Conservation (phyloP, 2,329 filamentous ascomycete genomes). For the Phaeosphaeria sp. region DNA sequence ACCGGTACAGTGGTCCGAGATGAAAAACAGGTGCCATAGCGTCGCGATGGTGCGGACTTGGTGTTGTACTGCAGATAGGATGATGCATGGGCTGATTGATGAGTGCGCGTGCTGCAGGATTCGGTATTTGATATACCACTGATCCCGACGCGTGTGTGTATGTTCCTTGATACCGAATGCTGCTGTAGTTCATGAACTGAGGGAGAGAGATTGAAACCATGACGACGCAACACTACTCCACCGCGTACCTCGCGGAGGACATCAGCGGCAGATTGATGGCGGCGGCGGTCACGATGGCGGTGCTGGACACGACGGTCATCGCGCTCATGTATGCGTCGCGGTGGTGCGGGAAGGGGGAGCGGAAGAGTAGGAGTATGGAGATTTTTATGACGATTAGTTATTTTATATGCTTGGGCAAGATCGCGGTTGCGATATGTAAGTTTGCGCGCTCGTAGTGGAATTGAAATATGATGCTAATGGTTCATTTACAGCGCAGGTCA, state of each 20-base stretch:
- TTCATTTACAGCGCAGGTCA: constrained; percentile 15
- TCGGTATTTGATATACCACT: too few species aligned
- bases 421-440: constrained; percentile 23
- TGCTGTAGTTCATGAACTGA: too few species aligned
- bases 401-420: constrained; percentile 19
- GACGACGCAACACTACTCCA: not conserved
- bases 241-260: constrained; percentile 20
- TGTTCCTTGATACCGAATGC: too few species aligned
- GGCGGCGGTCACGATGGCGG: constrained; percentile 14
- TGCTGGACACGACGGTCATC: constrained; percentile 25
- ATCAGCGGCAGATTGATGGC: constrained; percentile 13
- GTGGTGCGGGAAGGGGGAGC: constrained; percentile 16
- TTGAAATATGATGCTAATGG: not conserved
- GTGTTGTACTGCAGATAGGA: not conserved
- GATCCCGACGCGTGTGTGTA: too few species aligned
- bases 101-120: too few species aligned
- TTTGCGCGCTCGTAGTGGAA: not conserved
- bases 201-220: too few species aligned
- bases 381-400: constrained; percentile 29
- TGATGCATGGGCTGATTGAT: not conserved
- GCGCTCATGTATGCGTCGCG: constrained; percentile 20
- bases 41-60: not conserved
- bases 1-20: not conserved
- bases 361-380: constrained; percentile 19
- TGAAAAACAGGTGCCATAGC: not conserved